phyloP scores from a whole-genome alignment of 1,284 basidiomycete species.

The Microstroma glucosiphilum region DNA sequence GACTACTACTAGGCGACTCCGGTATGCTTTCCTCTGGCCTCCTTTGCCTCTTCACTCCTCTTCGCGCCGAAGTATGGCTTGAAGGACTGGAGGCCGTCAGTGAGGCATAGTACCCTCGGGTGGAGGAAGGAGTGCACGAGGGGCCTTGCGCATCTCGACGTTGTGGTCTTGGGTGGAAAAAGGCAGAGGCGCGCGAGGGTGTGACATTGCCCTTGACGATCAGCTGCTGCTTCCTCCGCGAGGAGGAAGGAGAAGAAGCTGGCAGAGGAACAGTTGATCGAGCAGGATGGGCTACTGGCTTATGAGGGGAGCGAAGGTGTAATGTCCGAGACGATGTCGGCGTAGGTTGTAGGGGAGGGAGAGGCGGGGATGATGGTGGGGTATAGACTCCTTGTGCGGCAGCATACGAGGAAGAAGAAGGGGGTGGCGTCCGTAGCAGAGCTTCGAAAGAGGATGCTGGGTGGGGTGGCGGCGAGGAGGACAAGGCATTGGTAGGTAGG shows the following conservation, averaged over 20 bases:
- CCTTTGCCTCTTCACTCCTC: constrained; percentile 5
- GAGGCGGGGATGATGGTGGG: not conserved
- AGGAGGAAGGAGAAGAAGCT: not conserved
- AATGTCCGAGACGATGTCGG: constrained; percentile 1
- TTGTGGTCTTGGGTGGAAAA: constrained; percentile 9
- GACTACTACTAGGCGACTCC: no score
- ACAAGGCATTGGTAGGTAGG: no score
- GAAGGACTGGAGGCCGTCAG: constrained; percentile 20
- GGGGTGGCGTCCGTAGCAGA: not conserved
- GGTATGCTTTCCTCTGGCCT: not conserved
- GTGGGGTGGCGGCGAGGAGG: no score
- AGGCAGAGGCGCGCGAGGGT: constrained; percentile 25
- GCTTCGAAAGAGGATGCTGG: not conserved
- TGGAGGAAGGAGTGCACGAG: not conserved
- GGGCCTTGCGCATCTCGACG: not conserved
- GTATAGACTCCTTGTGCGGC: not conserved
- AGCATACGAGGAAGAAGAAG: not conserved
- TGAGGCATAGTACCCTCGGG: constrained; percentile 21
- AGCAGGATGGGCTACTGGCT: not conserved
- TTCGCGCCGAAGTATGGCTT: constrained; percentile 13
- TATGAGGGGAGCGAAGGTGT: not conserved
- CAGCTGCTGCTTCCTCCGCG: not conserved
- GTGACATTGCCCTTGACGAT: constrained; percentile 36
- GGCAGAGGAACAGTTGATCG: no score
- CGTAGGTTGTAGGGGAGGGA: no score